Evolutionary conservation across 345 rosid genomes (phyloP).

Genomic region (Excoecaria agallocha): DNA sequence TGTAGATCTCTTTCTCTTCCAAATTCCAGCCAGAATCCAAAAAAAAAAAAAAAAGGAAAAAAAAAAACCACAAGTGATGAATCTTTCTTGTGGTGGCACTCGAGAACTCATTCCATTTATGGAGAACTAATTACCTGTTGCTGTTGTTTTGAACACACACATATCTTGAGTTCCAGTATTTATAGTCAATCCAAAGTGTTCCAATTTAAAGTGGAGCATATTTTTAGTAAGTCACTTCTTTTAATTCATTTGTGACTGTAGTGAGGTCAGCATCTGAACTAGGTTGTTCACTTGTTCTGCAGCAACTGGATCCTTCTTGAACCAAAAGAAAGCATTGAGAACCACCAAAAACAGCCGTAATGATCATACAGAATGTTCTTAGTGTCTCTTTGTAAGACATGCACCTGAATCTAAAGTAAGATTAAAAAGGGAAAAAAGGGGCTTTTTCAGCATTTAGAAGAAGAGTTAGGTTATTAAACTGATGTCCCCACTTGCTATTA

Average conservation of each 20-base stretch:
- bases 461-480: background rate
- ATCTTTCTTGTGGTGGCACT: background rate
- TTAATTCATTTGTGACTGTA: background rate
- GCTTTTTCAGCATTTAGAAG: background rate
- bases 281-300: background rate
- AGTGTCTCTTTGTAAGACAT: background rate
- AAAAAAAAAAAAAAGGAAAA: background rate
- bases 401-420: background rate
- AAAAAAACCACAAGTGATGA: background rate
- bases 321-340: background rate
- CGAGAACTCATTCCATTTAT: background rate
- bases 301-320: slow-evolving; percentile 8
- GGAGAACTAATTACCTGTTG: background rate
- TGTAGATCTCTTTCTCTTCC: background rate
- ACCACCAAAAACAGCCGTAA: background rate
- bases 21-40: background rate
- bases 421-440: background rate
- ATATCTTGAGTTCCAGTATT: background rate
- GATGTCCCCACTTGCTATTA: background rate
- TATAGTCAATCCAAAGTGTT: background rate
- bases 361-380: background rate
- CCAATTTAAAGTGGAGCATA: background rate
- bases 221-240: background rate
- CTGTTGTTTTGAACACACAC: background rate
- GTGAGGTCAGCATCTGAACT: background rate